These are phyloP conservation scores for Dysphania ambrosioides DNA, from an alignment of 148 eudicot species.

Conservation along the genomic window DNA sequence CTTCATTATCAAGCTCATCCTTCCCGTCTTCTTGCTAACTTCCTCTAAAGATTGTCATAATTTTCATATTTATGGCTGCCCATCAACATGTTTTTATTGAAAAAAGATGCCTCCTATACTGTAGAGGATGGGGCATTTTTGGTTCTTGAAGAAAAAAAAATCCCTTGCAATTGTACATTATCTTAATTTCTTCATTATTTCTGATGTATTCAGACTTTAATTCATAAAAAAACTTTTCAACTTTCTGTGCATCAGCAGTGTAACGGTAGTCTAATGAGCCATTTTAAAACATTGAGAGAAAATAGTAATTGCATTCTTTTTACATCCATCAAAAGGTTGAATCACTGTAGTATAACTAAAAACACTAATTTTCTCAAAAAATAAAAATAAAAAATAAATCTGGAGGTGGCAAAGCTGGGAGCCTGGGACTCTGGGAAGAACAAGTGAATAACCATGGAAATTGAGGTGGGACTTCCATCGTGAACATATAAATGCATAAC, in stretches of 20 bases:
- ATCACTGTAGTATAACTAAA: too few species aligned
- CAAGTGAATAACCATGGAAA: too few species aligned
- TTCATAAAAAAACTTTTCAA: neutral
- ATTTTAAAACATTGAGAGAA: neutral
- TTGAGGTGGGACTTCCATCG: neutral
- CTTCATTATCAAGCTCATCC: conserved; percentile 12
- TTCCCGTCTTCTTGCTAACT: conserved; percentile 27
- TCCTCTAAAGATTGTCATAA: conserved; percentile 14
- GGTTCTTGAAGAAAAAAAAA: neutral
- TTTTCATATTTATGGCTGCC: conserved; percentile 13
- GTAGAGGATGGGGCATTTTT: neutral
- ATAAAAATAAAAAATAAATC: too few species aligned
- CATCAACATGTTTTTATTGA: neutral
- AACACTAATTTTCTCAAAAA: too few species aligned
- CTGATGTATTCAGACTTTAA: neutral
- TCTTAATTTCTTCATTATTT: neutral
- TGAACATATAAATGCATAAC: neutral
- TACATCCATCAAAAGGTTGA: too few species aligned
- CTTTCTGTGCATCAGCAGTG: too few species aligned
- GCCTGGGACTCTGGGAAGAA: too few species aligned
- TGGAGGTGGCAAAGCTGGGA: too few species aligned
- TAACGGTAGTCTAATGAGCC: too few species aligned
- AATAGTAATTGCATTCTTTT: too few species aligned
- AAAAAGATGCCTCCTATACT: neutral
- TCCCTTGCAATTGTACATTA: conserved; percentile 16